Percentiles rank a stretch among this genome's conserved stretches.
phyloP scores from a whole-genome alignment of 1,284 basidiomycete species.

The Phenoliferia sp. region DNA sequence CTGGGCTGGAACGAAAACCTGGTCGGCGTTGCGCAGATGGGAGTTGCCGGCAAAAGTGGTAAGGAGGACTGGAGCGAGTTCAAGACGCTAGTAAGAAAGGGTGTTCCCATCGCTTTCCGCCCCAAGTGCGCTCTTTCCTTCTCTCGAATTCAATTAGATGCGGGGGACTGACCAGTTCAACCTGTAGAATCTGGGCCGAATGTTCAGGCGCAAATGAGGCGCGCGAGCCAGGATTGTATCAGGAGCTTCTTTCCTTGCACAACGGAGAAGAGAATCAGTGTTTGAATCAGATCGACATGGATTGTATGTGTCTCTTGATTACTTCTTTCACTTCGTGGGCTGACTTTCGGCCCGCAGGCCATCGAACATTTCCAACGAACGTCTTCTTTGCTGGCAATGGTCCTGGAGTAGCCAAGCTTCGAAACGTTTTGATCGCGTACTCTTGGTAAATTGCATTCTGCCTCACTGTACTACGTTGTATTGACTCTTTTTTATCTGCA shows the following conservation, averaged over 20 bases:
- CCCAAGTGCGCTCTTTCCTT: slow-evolving; percentile 50
- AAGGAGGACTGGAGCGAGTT: slow-evolving; percentile 74
- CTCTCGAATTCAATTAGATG: not conserved
- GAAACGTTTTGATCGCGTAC: slow-evolving; percentile 83
- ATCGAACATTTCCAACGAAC: slow-evolving; percentile 86
- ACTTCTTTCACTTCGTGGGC: not conserved
- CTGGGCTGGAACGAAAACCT: slow-evolving; percentile 47
- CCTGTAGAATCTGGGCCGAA: slow-evolving; percentile 62
- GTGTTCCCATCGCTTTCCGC: slow-evolving; percentile 83
- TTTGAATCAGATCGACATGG: slow-evolving; percentile 84
- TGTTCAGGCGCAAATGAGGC: slow-evolving; percentile 87
- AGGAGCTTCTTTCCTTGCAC: slow-evolving; percentile 66
- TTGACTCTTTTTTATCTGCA: not conserved
- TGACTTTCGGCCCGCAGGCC: slow-evolving; percentile 13
- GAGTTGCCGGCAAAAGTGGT: slow-evolving; percentile 59
- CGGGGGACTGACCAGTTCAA: not conserved
- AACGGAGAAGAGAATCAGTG: slow-evolving; percentile 56
- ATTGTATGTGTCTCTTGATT: slow-evolving; percentile 56
- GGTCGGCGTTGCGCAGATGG: slow-evolving; percentile 84
- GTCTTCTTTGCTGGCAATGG: slow-evolving; percentile 96
- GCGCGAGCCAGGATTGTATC: slow-evolving; percentile 84
- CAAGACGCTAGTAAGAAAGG: slow-evolving; percentile 68
- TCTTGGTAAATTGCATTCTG: slow-evolving; percentile 53
- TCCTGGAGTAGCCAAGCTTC: slow-evolving; percentile 83
- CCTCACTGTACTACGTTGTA: not conserved